Evolutionary conservation across 1,139 yeast genomes (phyloP).

Genomic region (Saccharomyces hybrid): DNA sequence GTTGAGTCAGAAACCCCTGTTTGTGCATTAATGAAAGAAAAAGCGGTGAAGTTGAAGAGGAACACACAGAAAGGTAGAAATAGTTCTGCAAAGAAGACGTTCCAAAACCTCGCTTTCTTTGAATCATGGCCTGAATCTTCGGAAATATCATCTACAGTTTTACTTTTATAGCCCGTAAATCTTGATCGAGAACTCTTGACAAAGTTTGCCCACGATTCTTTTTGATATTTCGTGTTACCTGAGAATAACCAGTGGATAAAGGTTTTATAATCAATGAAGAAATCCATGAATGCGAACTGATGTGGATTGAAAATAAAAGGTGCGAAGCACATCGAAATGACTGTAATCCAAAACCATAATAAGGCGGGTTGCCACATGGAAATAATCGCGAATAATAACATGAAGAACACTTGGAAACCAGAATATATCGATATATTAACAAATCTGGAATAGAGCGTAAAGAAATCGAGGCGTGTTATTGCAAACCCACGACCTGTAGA

Average conservation of each 20-base stretch:
- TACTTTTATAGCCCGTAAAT: constrained; percentile 59
- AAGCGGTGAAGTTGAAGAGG: constrained; percentile 46
- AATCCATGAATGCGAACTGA: constrained; percentile 64
- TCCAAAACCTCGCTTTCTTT: constrained; percentile 41
- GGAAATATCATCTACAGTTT: constrained; percentile 32
- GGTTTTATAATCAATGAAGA: constrained; percentile 63
- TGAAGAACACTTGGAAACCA: constrained; percentile 52
- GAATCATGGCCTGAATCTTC: constrained; percentile 29
- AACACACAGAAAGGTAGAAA: constrained; percentile 42
- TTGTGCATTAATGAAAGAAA: constrained; percentile 63
- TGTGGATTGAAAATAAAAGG: constrained; percentile 85
- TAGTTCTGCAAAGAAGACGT: constrained; percentile 48
- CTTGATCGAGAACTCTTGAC: constrained; percentile 48
- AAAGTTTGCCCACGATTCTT: constrained; percentile 55
- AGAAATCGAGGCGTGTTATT: constrained; percentile 55
- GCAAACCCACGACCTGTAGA: constrained; percentile 87
- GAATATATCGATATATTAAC: constrained; percentile 57
- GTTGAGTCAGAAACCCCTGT: constrained; percentile 46
- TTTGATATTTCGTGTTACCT: constrained; percentile 48
- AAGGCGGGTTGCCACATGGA: constrained; percentile 73
- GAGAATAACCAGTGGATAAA: constrained; percentile 61
- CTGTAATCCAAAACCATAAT: constrained; percentile 79
- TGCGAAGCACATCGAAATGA: constrained; percentile 62
- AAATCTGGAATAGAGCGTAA: constrained; percentile 55
- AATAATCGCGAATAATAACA: constrained; percentile 54